These are phyloP conservation scores for Nicotiana rustica DNA, from an alignment of 305 asterid species.

Conservation along the genomic window DNA sequence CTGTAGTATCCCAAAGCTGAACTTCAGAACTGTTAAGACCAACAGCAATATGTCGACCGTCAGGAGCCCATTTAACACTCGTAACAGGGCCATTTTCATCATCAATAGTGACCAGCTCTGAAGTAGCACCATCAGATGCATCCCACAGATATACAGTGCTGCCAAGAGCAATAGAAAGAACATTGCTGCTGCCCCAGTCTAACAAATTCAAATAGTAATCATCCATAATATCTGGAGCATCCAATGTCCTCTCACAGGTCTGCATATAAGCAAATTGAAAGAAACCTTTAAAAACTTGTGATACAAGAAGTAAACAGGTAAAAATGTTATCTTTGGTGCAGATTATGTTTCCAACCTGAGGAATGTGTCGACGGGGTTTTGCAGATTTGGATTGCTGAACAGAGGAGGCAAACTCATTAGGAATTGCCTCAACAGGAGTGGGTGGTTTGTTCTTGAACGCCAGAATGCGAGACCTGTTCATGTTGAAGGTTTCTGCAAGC, in stretches of 20 bases:
- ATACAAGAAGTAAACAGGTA: neutral
- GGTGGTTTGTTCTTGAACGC: conserved; percentile 97
- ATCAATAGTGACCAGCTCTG: conserved; percentile 74
- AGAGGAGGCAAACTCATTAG: conserved; percentile 53
- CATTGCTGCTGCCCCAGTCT: conserved; percentile 93
- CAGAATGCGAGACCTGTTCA: conserved; percentile 80
- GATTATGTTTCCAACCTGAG: conserved; percentile 62
- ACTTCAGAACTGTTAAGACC: conserved; percentile 81
- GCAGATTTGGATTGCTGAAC: conserved; percentile 58
- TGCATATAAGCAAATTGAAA: conserved; percentile 47
- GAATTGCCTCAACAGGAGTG: conserved; percentile 65
- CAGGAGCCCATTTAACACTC: conserved; percentile 94
- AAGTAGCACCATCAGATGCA: conserved; percentile 72
- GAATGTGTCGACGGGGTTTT: conserved; percentile 77
- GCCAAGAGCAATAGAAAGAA: conserved; percentile 88
- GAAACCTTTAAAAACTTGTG: conserved; percentile 23
- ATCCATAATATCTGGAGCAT: conserved; percentile 89
- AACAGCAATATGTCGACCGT: conserved; percentile 75
- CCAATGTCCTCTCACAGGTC: conserved; percentile 91
- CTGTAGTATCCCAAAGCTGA: conserved; percentile 84
- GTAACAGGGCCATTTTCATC: conserved; percentile 85
- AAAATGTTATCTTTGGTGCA: neutral
- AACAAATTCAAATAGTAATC: conserved; percentile 85
- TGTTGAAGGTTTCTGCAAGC: conserved; percentile 86
- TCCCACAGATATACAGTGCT: conserved; percentile 87